Evolutionary conservation across 2,329 filamentous ascomycete species (phyloP).

Genomic region (Sarocladium oryzae): DNA sequence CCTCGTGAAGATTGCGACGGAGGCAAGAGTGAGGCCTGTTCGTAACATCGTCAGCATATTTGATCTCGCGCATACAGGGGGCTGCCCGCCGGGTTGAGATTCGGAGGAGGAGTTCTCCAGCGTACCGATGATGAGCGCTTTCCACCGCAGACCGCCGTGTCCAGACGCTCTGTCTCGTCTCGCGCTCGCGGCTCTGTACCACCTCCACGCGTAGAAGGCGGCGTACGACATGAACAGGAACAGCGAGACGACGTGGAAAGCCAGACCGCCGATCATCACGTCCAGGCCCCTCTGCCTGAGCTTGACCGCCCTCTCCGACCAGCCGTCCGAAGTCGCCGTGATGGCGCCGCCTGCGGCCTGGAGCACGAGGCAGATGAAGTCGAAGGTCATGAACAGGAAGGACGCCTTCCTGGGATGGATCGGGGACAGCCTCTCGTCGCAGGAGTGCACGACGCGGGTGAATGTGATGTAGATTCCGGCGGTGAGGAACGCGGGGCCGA

Average conservation of each 20-base stretch:
- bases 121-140: conserved; percentile 3
- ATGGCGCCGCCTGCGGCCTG: conserved; percentile 44
- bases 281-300: conserved; percentile 40
- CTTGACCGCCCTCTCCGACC: conserved; percentile 23
- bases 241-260: conserved; percentile 41
- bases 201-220: conserved; percentile 11
- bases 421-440: conserved; percentile 31
- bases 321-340: conserved; percentile 31
- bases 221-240: conserved; percentile 34
- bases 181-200: too few relatives aligned
- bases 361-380: conserved; percentile 41
- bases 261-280: conserved; percentile 49
- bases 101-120: too few relatives aligned
- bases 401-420: conserved; percentile 24
- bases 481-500: conserved; percentile 56
- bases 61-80: too few relatives aligned
- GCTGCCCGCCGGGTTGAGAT: too few relatives aligned
- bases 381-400: conserved; percentile 38
- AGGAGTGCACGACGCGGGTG: conserved; percentile 36
- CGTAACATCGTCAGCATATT: not conserved
- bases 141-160: not conserved
- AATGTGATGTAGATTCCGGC: conserved; percentile 58
- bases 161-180: not conserved
- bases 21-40: conserved; percentile 34
- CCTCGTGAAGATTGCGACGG: conserved; percentile 51